Percentiles rank a stretch among this genome's conserved stretches.
phyloP scores from a whole-genome alignment of 352 stramenopile genomes.

The Pythium myriotylum region DNA sequence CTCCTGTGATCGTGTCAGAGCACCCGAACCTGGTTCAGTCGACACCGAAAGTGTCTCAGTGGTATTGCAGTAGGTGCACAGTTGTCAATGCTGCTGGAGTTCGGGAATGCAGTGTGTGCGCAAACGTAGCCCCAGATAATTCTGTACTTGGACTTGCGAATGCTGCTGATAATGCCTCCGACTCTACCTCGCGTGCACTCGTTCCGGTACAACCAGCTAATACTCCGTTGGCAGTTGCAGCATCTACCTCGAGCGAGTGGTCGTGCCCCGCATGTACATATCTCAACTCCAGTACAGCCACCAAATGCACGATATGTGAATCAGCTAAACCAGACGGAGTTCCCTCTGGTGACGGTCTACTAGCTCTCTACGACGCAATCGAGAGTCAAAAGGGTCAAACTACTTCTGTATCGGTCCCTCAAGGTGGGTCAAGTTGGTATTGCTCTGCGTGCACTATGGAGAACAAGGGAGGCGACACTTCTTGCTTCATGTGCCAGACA shows the following conservation, averaged over 20 bases:
- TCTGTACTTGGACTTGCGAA: slow-evolving; percentile 15
- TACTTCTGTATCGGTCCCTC: slow-evolving; percentile 19
- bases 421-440: neutral
- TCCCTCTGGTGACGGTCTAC: slow-evolving; percentile 48
- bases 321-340: slow-evolving; percentile 36
- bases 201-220: slow-evolving; percentile 34
- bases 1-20: slow-evolving; percentile 39
- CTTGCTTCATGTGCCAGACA: slow-evolving; percentile 79
- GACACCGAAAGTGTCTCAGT: slow-evolving; percentile 49
- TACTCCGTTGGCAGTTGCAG: neutral
- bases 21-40: slow-evolving; percentile 38
- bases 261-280: slow-evolving; percentile 80
- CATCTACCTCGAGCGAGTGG: slow-evolving; percentile 45
- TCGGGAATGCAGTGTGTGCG: slow-evolving; percentile 69
- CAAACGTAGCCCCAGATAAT: slow-evolving; percentile 35
- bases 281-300: slow-evolving; percentile 55
- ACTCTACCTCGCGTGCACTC: slow-evolving; percentile 57
- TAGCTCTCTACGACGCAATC: slow-evolving; percentile 71
- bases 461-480: slow-evolving; percentile 53
- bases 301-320: slow-evolving; percentile 79
- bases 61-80: slow-evolving; percentile 84
- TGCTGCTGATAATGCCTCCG: slow-evolving; percentile 4
- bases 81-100: slow-evolving; percentile 70
- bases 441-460: slow-evolving; percentile 79
- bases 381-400: slow-evolving; percentile 42